phyloP scores from a whole-genome alignment of 495 filamentous ascomycete species.

The Penicillium macrosclerotiorum region DNA sequence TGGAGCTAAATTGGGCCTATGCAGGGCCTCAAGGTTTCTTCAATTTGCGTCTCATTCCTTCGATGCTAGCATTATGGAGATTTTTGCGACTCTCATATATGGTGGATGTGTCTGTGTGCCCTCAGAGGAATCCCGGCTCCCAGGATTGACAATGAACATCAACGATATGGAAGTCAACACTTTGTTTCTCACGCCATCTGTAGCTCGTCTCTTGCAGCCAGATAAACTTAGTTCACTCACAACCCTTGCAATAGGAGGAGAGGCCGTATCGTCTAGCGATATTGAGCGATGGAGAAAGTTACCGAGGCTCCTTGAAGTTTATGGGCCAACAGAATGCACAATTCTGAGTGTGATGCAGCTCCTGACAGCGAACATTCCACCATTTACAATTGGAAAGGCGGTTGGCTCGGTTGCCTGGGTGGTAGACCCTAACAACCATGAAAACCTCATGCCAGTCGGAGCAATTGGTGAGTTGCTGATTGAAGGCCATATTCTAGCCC shows the following conservation, averaged over 20 bases:
- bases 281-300: not conserved
- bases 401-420: slow-evolving; percentile 1
- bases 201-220: not conserved
- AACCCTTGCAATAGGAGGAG: not conserved
- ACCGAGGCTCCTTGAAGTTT: not conserved
- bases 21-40: slow-evolving; percentile 16
- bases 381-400: not conserved
- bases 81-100: slow-evolving; percentile 31
- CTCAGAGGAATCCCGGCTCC: slow-evolving; percentile 34
- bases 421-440: slow-evolving; percentile 21
- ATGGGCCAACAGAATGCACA: slow-evolving; percentile 1
- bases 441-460: slow-evolving; percentile 37
- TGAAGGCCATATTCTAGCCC: slow-evolving; percentile 17
- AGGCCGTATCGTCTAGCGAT: not conserved
- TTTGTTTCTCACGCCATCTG: not conserved
- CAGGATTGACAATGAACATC: not conserved
- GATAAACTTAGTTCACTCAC: not conserved
- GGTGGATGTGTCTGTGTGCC: slow-evolving; percentile 53
- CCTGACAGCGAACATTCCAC: not conserved
- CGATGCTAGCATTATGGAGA: slow-evolving; percentile 35
- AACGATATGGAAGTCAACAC: not conserved
- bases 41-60: slow-evolving; percentile 42
- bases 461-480: slow-evolving; percentile 45
- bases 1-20: not conserved
- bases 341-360: not conserved